Percentiles rank a stretch among this genome's conserved stretches.
Evolutionary conservation across 768 basidiomycete species (phyloP).

Genomic region (Nidula microcarpa): DNA sequence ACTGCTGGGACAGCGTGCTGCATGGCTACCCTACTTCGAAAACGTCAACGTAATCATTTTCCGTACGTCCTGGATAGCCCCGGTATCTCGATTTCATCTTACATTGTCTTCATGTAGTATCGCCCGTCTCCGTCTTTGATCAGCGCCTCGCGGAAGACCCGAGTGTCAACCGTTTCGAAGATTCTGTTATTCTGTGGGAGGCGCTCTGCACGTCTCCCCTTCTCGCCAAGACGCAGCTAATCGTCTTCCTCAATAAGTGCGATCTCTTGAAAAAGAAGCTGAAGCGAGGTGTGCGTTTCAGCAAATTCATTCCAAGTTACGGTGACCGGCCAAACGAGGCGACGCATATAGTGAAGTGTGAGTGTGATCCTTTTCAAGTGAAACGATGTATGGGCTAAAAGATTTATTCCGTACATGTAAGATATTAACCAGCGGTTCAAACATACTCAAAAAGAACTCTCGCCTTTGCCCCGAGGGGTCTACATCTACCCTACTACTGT

Average conservation of each 20-base stretch:
- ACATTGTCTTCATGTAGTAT: conserved; percentile 31
- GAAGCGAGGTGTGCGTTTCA: conserved; percentile 52
- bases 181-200: conserved; percentile 71
- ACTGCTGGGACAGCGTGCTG: conserved; percentile 49
- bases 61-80: conserved; percentile 25
- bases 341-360: conserved; percentile 61
- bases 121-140: conserved; percentile 79
- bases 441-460: conserved; percentile 55
- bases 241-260: conserved; percentile 66
- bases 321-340: conserved; percentile 69
- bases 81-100: not conserved
- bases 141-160: conserved; percentile 69
- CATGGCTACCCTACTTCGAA: conserved; percentile 81
- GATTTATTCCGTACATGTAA: conserved; percentile 14
- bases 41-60: conserved; percentile 79
- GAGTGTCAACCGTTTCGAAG: conserved; percentile 68
- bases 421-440: conserved; percentile 71
- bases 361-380: conserved; percentile 14
- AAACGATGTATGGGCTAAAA: not conserved
- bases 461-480: conserved; percentile 49
- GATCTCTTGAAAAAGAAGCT: conserved; percentile 69
- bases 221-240: conserved; percentile 54
- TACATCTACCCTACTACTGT: conserved; percentile 72
- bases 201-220: conserved; percentile 65
- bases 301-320: conserved; percentile 60